Evolutionary conservation across 768 basidiomycete species (phyloP), one percentile per base, ranked within the genome.

Genomic region (Tulasnella sp.): DNA sequence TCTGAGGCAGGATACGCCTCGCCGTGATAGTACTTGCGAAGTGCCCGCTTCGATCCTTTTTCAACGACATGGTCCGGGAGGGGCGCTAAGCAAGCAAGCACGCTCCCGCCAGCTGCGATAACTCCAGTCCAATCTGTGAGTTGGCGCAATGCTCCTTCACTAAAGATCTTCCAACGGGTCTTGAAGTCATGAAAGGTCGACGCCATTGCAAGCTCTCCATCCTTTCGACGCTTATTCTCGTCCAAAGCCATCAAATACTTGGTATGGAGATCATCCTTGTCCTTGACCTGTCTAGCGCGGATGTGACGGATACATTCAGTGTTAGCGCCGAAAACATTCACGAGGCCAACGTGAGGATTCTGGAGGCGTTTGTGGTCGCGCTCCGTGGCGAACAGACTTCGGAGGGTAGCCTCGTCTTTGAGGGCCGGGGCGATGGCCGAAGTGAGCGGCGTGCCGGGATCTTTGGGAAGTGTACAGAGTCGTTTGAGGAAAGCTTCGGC

Each of bases 141-240:
- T 65, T 83, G 80, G 7, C 78, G 79, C 9, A 84, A 71, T 3
- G 80, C 80, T 2, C 78, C 79, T 65, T 84, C 82, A 10, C 77
- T 78, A 68, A 85, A 85, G 42, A 83, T 72, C 10, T 75, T 59
- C 82, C 82, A 85, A 65, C 81, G 82, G 71, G 76, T 77, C 71
- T 77, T 77, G 73, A 83, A 85, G 51, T 80, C 78, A 19, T 81
- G 81, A 11, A 82, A 66, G 63, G 70, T 71, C 1, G 70, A 63
- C 9, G 78, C 78, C 71, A 79, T 80, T 48, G 74, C 71, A 1
- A 77, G 76, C 2, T 71, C 66, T 27, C 81, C 80, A 45, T 81
- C 78, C 59, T 74, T 68, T 67, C 77, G 77, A 48, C 82, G 72
- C 19, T 72, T 68, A 1, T 64, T 64, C 13, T 73, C 72, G 2